phyloP scores from a whole-genome alignment of 2,329 filamentous ascomycete species.

The Cladophialophora exuberans region DNA sequence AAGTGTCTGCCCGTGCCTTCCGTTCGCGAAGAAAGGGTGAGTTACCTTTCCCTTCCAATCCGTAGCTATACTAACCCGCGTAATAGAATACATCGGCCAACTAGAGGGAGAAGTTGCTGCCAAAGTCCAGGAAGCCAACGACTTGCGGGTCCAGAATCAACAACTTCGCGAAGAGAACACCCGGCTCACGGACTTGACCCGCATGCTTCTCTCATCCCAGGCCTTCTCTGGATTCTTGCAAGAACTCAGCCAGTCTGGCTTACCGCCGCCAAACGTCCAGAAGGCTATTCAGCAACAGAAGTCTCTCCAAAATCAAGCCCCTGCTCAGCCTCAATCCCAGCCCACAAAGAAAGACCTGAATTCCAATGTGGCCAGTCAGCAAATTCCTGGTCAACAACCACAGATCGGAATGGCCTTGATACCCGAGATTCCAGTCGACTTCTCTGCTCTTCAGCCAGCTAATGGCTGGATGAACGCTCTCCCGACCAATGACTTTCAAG shows the following conservation, averaged over 20 bases:
- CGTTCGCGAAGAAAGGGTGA: constrained; percentile 97
- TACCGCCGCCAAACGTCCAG: constrained; percentile 45
- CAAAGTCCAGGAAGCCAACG: constrained; percentile 81
- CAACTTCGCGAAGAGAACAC: constrained; percentile 84
- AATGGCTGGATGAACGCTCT: constrained; percentile 55
- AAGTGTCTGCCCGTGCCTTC: constrained; percentile 97
- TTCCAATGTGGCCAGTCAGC: constrained; percentile 57
- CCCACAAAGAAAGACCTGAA: constrained; percentile 66
- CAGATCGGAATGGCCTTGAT: constrained; percentile 79
- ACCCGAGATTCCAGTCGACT: constrained; percentile 76
- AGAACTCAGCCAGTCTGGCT: constrained; percentile 65
- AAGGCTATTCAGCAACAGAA: constrained; percentile 42
- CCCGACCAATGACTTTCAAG: constrained; percentile 49
- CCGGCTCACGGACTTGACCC: constrained; percentile 75
- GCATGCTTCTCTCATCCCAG: constrained; percentile 77
- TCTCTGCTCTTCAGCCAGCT: constrained; percentile 67
- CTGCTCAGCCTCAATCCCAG: constrained; percentile 47
- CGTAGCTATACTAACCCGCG: constrained; percentile 52
- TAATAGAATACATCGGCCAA: constrained; percentile 91
- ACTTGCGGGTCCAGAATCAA: constrained; percentile 78
- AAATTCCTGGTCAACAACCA: constrained; percentile 62
- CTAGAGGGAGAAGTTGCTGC: constrained; percentile 85
- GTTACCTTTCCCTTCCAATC: constrained; percentile 33
- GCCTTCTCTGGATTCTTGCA: constrained; percentile 83
- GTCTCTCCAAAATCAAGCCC: constrained; percentile 43